Conservation (phyloP, 202 grass and related monocot species). For the Miscanthus sacchariflorus region DNA sequence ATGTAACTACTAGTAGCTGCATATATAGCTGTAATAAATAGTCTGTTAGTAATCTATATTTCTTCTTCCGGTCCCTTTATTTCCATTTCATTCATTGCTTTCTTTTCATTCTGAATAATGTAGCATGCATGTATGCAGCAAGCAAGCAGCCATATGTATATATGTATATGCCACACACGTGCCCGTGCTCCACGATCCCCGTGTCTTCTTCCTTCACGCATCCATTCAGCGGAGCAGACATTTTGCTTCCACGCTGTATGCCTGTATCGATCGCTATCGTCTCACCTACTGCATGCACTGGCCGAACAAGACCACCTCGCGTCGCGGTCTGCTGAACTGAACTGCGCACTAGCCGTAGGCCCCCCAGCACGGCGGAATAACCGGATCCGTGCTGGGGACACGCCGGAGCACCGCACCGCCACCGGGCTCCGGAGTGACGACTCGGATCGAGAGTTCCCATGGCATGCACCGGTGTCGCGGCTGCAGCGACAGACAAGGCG, state of each 20-base stretch:
- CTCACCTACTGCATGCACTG: neutral
- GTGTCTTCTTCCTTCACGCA: neutral
- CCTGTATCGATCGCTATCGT: neutral
- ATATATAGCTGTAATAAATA: neutral
- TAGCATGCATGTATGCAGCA: neutral
- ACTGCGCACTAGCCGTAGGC: no score
- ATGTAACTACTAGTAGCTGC: neutral
- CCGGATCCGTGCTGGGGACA: conserved; percentile 40
- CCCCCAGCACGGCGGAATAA: neutral
- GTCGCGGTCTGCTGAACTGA: no score
- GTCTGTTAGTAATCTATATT: neutral
- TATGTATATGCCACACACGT: neutral
- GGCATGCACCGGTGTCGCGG: neutral
- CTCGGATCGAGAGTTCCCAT: neutral
- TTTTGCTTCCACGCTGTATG: neutral
- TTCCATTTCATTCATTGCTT: neutral
- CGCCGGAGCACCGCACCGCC: neutral
- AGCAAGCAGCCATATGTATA: neutral
- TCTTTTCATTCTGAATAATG: neutral
- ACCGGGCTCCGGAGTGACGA: no score
- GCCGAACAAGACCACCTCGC: neutral
- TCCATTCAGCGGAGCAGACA: neutral
- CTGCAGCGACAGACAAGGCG: neutral
- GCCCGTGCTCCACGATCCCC: neutral
- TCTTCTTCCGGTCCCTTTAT: neutral